Base-by-base conservation (phyloP, 2,329 filamentous ascomycete genomes). In the Venturiaceae sp. region DNA sequence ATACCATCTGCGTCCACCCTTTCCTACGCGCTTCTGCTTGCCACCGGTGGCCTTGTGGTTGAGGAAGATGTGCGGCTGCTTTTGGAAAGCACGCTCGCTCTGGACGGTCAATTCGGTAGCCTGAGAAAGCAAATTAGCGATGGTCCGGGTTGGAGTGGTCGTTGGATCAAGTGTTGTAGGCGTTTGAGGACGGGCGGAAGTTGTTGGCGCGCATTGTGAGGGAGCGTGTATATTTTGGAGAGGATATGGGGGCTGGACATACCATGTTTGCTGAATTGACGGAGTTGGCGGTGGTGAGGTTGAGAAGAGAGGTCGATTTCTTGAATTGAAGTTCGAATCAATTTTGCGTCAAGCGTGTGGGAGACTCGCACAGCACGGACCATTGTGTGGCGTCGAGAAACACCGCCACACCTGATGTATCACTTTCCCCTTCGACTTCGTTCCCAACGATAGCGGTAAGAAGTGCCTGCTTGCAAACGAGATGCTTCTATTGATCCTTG, bases 61-160 rank as follows among this genome's bases (percentile, higher is more conserved):
- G 74, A 89, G 86, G 90, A 97, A 99, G 85, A 99, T 96, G 82
- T 99, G 94, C 79, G 94, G 94, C 86, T 99, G 92, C 88, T 59
- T 62, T 30, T 97, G 94, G 90, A 89, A 99, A 85, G 94, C 94
- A 83, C 94, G 92, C 88, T 99, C 94, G 78, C 90, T 95, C 87
- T 99, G 94, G 80, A 99, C 94, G 79, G 72, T 74, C 66, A 74
- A 69, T 67, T 74, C 72, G 69, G 72, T 74, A 64, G 72, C 72
- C 72, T 50, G 44, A 30, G 44, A 50, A 30, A 30, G 26, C 13
- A 16, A 47, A 3, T 50, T 50, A 50, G 73, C 73, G 69, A 62
- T 71, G 72, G 69, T 68, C 66, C 68, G 19, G 14, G 23, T 28
- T 30, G 23, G 13, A 32, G 19, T 50, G 23, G 44, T 26, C 5